Base-by-base conservation (phyloP, 108 stramenopile species). In the Fragilaria crotonensis region DNA sequence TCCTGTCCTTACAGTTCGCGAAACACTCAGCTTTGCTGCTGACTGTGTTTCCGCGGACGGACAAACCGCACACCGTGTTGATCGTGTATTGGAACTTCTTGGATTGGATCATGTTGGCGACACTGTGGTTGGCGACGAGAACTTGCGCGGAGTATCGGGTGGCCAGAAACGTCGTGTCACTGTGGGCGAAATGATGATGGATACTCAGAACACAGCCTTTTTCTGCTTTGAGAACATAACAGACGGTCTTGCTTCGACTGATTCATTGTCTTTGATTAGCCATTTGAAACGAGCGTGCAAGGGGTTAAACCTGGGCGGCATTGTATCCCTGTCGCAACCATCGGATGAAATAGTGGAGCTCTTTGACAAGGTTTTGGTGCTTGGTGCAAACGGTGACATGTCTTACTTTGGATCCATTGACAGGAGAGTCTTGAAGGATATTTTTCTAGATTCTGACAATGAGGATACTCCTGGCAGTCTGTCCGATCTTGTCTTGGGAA, bases 121-220 rank as follows among this genome's bases (percentile, higher is more conserved):
- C 57, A 83, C 87, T 1, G 83, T 84, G 54, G 94, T 97, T 31
- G 92, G 94, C 7, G 86, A 89, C 58, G 78, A 69, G 25, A 74
- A 80, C 53, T 63, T 73, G 54, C 76, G 91, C 7, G 93, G 93
- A 53, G 75, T 93, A 19, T 80, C 72, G 57, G 89, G 68, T 64
- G 90, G 79, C 2, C 87, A 93, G 52, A 72, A 84, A 26, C 68
- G 87, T 21, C 59, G 87, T 28, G 87, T 89, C 23, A 89, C 88
- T 11, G 77, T 93, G 19, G 95, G 84, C 17, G 95, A 91, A 76
- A 90, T 96, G 82, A 66, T 90, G 59, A 57, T 75, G 45, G 66
- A 60, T 28, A n/a, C n/a, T n/a, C 41, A 41, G 1, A 33, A 58
- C 27, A 51, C 52, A 21, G 36, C 48, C 3, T 14, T 70, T 11